Evolutionary conservation across 1,284 basidiomycete species (phyloP), one percentile per base, ranked within the genome.

Genomic region (Inonotus obliquus): DNA sequence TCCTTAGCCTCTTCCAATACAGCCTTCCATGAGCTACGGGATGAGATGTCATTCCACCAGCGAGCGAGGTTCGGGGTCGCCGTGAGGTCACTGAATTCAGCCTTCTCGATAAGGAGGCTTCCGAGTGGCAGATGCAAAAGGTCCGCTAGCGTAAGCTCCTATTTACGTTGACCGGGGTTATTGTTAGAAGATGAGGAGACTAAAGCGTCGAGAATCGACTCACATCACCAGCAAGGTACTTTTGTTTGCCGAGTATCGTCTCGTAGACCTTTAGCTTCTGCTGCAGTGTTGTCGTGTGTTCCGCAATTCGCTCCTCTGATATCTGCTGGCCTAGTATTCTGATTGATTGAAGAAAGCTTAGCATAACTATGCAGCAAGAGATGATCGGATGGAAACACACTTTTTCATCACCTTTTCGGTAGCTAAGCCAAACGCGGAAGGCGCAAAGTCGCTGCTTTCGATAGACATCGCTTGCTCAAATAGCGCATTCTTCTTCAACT

Each of bases 81-180:
- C 49, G 64, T 64, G 23, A 74, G 61, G 35, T 65, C 60, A 44
- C 68, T 61, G 41, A 69, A 63, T 39, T 66, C 65, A 35, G 67
- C 60, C 37, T 51, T 44, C 5, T 66, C 61, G n/a, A 56, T 63
- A 27, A 74, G 59, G 32, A 70, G 58, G 0, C 65, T 27, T 1
- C 77, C 82, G 59, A 77, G 78, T 0, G 84, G 76, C 23, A 85
- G 66, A 67, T 85, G 82, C 70, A 77, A 77, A 6, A 85, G 71
- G 69, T 85, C 83, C 5, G 77, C 81, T 5, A 84, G 69, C 3
- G 81, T 82, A 54, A 77, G 1, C 25, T 70, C 69, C 79, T 81
- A 45, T 13, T 45, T 4, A n/a, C 7, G 9, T 25, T 29, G 17
- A 49, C 5, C 25, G 54, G 21, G 59, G 44, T n/a, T 25, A 6